Evolutionary conservation across 495 filamentous ascomycete genomes (phyloP).

Genomic region (Stereocaulon alpinum): DNA sequence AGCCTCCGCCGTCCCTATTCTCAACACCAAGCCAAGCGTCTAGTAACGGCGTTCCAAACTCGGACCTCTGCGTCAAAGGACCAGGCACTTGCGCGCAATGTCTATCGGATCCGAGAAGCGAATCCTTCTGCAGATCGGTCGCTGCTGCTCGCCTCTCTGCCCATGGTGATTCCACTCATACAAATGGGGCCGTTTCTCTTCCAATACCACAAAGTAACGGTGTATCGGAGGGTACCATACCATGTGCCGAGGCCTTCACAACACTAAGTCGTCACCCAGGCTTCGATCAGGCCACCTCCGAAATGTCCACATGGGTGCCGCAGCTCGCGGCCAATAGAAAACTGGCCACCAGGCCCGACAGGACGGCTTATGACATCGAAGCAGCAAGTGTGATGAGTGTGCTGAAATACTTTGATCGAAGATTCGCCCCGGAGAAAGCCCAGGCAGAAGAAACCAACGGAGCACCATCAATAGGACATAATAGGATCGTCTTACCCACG

Average conservation of each 20-base stretch:
- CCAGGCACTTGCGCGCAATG: conserved; percentile 78
- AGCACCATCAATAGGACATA: too few relatives aligned
- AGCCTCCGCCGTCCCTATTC: conserved; percentile 59
- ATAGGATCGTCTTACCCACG: too few relatives aligned
- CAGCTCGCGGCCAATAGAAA: conserved; percentile 50
- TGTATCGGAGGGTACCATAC: conserved; percentile 35
- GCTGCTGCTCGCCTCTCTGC: conserved; percentile 50
- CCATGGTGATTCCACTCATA: conserved; percentile 7
- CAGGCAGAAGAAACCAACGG: not conserved
- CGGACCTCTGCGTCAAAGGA: conserved; percentile 51
- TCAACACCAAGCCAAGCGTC: conserved; percentile 25
- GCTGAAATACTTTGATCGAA: conserved; percentile 68
- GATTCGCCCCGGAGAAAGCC: conserved; percentile 43
- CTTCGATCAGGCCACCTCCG: conserved; percentile 64
- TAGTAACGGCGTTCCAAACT: not conserved
- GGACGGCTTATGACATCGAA: conserved; percentile 68
- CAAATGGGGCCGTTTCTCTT: conserved; percentile 14
- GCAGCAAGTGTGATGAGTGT: conserved; percentile 81
- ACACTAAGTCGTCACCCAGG: conserved; percentile 70
- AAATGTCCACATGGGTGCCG: conserved; percentile 64
- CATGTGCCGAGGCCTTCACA: conserved; percentile 74
- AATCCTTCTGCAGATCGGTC: conserved; percentile 76
- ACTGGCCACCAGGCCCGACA: conserved; percentile 19
- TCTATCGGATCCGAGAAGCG: conserved; percentile 63
- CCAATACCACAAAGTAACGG: conserved; percentile 19